Conservation (phyloP, 257 asterid genomes). For the Jacaranda copaia region DNA sequence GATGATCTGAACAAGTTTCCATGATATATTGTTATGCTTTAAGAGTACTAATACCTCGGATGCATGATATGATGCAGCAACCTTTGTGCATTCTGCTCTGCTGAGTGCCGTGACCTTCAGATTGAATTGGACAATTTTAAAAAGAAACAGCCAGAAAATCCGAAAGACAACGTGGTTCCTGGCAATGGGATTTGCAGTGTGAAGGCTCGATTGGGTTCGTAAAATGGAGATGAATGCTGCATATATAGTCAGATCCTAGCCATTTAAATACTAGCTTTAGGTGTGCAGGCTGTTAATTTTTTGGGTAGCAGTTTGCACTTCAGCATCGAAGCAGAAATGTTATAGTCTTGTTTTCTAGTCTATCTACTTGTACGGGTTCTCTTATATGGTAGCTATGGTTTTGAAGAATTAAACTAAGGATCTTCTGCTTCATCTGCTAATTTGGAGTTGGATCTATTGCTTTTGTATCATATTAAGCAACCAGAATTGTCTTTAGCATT, state of each 20-base stretch:
- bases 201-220: conserved; percentile 23
- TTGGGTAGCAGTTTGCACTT: conserved; percentile 36
- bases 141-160: conserved; percentile 3
- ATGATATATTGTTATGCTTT: not conserved
- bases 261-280: not conserved
- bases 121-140: conserved; percentile 39
- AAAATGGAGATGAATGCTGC: not conserved
- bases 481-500: not conserved
- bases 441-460: not conserved
- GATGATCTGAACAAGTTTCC: conserved; percentile 3
- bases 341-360: not conserved
- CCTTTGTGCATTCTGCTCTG: conserved; percentile 58
- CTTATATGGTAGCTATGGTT: not conserved
- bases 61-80: conserved; percentile 42
- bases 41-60: not conserved
- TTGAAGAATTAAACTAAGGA: not conserved
- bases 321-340: conserved; percentile 18
- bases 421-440: conserved; percentile 23
- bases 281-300: conserved; percentile 38
- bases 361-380: conserved; percentile 17
- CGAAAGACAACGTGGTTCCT: conserved; percentile 13
- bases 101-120: conserved; percentile 56
- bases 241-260: not conserved
- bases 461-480: conserved; percentile 16
- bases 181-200: conserved; percentile 6